Conservation (phyloP, 164 flowering plant species). For the Dillenia suffruticosa region DNA sequence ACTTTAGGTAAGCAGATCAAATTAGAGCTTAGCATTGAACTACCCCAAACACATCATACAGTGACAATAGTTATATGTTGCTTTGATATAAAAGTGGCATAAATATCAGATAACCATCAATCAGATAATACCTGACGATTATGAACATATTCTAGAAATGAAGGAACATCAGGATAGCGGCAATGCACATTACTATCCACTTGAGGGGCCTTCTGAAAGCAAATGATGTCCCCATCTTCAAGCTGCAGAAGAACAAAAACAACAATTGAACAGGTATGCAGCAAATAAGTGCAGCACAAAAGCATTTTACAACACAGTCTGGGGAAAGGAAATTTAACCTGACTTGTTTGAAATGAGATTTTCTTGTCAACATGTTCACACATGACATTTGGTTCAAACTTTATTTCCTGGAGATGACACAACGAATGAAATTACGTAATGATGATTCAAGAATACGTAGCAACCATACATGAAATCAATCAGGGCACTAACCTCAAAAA, state of each 20-base stretch:
- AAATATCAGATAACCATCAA: no score
- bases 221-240: constrained; percentile 96
- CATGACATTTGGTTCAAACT: constrained; percentile 90
- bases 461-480: neutral
- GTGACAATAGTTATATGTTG: no score
- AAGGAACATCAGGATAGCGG: constrained; percentile 80
- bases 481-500: constrained; percentile 63
- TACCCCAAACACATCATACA: no score
- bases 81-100: no score
- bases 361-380: constrained; percentile 86
- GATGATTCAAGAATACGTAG: neutral
- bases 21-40: no score
- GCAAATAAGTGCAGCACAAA: no score
- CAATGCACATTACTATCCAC: constrained; percentile 36
- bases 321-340: constrained; percentile 35
- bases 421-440: neutral
- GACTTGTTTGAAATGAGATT: constrained; percentile 68
- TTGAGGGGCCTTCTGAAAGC: constrained; percentile 67
- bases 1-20: no score
- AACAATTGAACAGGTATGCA: neutral
- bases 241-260: constrained; percentile 41
- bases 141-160: constrained; percentile 88
- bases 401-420: constrained; percentile 68
- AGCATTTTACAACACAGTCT: no score
- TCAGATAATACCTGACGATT: constrained; percentile 75